A percentile compares a stretch with the other conserved stretches of the same genome.
Conservation (phyloP, 768 basidiomycete species). For the Trametes elegans region DNA sequence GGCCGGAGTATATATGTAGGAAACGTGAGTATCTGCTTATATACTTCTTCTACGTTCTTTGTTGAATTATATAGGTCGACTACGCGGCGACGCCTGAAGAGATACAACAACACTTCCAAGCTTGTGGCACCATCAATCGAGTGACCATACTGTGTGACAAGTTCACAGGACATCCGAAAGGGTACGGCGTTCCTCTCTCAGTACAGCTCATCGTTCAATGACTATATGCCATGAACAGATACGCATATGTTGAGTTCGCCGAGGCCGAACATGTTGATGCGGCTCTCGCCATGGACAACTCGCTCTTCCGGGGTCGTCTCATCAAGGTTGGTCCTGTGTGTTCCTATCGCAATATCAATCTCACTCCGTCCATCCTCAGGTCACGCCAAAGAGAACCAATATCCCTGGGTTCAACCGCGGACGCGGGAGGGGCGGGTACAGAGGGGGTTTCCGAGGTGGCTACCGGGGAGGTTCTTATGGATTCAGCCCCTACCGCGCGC, state of each 20-base stretch:
- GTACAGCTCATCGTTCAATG: not conserved
- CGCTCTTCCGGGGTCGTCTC: constrained; percentile 89
- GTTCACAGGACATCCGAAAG: constrained; percentile 99
- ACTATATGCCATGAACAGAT: too few species aligned
- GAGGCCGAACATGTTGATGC: constrained; percentile 89
- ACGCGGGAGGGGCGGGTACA: constrained; percentile 55
- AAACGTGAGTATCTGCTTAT: constrained; percentile 55
- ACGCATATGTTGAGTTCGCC: constrained; percentile 98
- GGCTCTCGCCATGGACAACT: constrained; percentile 91
- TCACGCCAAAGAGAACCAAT: constrained; percentile 94
- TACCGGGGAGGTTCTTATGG: constrained; percentile 56
- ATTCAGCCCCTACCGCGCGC: constrained; percentile 62
- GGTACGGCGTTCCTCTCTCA: constrained; percentile 47
- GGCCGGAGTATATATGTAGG: constrained; percentile 90
- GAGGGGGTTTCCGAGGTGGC: constrained; percentile 54
- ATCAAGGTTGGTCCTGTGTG: constrained; percentile 70
- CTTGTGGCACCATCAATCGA: constrained; percentile 97
- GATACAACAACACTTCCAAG: constrained; percentile 95
- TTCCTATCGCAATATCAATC: not conserved
- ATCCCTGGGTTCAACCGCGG: constrained; percentile 89
- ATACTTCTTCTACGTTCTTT: not conserved
- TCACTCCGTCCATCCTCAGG: constrained; percentile 44
- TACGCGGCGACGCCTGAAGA: constrained; percentile 97
- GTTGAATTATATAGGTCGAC: constrained; percentile 75
- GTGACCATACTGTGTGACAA: constrained; percentile 99